Percentiles rank a stretch among this genome's conserved stretches.
Conservation (phyloP, 306 rosid species). For the Pyrus communis region DNA sequence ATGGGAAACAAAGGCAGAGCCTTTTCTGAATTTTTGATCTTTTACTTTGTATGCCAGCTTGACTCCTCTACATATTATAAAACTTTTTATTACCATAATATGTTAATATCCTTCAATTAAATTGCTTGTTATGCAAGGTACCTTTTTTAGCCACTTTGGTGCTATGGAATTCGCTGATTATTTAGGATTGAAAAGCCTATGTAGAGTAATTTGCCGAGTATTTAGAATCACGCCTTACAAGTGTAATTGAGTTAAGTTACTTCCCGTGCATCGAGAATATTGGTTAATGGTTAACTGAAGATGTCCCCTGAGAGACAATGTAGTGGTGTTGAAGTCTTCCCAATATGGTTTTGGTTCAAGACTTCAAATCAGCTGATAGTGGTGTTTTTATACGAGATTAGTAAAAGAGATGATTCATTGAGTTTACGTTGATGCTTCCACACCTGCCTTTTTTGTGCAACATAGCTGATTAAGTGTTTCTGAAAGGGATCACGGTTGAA, state of each 20-base stretch:
- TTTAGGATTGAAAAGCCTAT: background rate
- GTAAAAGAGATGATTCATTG: background rate
- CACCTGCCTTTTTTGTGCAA: background rate
- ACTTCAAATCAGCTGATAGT: background rate
- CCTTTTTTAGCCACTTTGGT: background rate
- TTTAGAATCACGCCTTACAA: background rate
- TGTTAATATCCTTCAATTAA: background rate
- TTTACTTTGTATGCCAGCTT: too few relatives aligned
- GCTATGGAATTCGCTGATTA: background rate
- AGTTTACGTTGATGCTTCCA: background rate
- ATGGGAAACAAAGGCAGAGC: slow-evolving; percentile 38
- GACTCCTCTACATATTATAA: background rate
- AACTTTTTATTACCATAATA: background rate
- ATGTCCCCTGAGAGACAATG: background rate
- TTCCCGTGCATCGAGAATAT: background rate
- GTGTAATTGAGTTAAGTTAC: background rate
- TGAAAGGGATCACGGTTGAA: too few relatives aligned
- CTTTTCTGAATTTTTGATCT: slow-evolving; percentile 19
- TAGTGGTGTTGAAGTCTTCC: background rate
- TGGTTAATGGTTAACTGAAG: background rate
- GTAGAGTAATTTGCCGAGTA: background rate
- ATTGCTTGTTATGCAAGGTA: background rate
- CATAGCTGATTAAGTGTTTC: too few relatives aligned
- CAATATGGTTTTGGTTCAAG: background rate
- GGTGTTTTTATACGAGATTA: background rate